Evolutionary conservation across 768 basidiomycete genomes (phyloP).

Genomic region (Russula emetica): DNA sequence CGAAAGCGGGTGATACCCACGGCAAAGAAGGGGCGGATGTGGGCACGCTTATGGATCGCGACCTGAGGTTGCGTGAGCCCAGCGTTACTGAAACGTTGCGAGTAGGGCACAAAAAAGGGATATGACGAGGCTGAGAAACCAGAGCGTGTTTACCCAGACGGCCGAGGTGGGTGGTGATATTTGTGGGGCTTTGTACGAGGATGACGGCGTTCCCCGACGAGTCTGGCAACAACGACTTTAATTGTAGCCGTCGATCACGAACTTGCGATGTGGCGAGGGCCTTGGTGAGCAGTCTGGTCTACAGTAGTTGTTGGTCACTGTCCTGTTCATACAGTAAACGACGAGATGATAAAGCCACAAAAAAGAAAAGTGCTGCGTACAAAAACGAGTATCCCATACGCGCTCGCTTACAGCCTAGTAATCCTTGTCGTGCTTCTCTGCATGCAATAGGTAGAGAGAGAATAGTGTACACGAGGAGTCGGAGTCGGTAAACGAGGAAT

Average conservation of each 20-base stretch:
- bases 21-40: conserved; percentile 6
- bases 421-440: conserved; percentile 9
- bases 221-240: conserved; percentile 15
- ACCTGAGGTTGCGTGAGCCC: conserved; percentile 11
- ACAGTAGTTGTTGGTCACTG: neutral
- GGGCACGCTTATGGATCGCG: conserved; percentile 15
- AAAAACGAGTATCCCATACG: conserved; percentile 18
- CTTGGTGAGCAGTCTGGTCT: conserved; percentile 21
- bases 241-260: conserved; percentile 24
- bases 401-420: conserved; percentile 4
- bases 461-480: neutral
- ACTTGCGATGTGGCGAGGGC: conserved; percentile 14
- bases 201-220: neutral
- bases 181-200: conserved; percentile 11
- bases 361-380: neutral
- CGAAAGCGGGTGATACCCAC: conserved; percentile 11
- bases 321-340: neutral
- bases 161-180: conserved; percentile 6
- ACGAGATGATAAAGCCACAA: neutral
- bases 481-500: conserved; percentile 12
- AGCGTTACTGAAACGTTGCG: conserved; percentile 10
- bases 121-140: conserved; percentile 17
- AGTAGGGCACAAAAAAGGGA: conserved; percentile 15
- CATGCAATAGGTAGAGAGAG: conserved; percentile 15
- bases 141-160: conserved; percentile 11